phyloP scores from a whole-genome alignment of 345 rosid genomes.

The Rhodamnia rubescens region DNA sequence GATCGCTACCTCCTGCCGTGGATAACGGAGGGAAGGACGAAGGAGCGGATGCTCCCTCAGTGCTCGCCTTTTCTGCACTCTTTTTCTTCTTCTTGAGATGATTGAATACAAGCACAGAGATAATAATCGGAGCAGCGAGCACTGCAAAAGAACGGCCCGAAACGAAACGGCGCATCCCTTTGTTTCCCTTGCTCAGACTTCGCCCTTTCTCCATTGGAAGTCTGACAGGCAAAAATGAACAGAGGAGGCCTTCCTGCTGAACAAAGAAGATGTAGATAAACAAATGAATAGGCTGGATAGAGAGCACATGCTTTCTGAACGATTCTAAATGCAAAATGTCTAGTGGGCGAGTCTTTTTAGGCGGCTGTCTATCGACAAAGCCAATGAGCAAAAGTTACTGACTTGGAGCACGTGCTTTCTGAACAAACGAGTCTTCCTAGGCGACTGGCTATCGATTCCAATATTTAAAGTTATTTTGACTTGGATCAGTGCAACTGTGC shows the following conservation, averaged over 20 bases:
- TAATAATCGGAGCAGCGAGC: neutral
- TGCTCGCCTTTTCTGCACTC: neutral
- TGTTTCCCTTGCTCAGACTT: neutral
- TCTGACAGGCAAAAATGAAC: neutral
- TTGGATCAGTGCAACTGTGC: too few relatives aligned
- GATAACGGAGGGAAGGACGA: neutral
- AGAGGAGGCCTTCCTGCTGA: too few relatives aligned
- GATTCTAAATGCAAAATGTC: neutral
- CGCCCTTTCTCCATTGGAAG: neutral
- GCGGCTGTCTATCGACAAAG: neutral
- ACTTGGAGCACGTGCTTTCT: neutral
- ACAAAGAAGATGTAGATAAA: too few relatives aligned
- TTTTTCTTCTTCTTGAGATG: neutral
- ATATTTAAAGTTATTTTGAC: too few relatives aligned
- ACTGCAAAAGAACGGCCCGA: neutral
- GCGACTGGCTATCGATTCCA: too few relatives aligned
- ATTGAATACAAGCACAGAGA: neutral
- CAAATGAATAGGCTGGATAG: neutral
- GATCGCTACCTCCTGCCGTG: too few relatives aligned
- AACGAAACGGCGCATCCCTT: neutral
- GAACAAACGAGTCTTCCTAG: too few relatives aligned
- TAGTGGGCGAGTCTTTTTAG: neutral
- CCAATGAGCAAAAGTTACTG: neutral
- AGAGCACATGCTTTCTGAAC: neutral
- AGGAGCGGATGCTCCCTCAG: neutral